Evolutionary conservation across 169 alveolate genomes (phyloP), one percentile per base, ranked within the genome.

Genomic region (Neospora caninum): DNA sequence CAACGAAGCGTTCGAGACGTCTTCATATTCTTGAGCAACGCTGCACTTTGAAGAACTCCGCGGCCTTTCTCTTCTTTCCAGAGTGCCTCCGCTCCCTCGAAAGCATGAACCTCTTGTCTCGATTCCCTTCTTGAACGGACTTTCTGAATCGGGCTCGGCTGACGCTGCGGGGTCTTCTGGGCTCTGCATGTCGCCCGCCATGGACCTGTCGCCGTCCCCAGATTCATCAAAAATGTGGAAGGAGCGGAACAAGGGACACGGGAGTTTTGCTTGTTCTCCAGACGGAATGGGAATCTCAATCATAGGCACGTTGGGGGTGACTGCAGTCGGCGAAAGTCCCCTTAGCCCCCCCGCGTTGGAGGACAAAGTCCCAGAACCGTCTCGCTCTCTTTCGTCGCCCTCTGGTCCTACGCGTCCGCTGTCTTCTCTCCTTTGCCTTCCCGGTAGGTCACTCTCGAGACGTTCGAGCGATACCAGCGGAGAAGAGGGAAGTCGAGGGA

Each of bases 231-330:
- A 78, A 20, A 78, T 38, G 49, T 25, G 86, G 31, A 78, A 38
- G 4, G 86, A 78, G 39, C 86, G 39, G 49, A 29, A n/a, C 86
- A 22, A 4, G 45, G 86, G 45, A n/a, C 86, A 78, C 22, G 86
- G 86, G 29, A 78, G 86, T 20, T 78, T 78, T 78, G 86, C 86
- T n/a, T 78, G 39, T 43, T 38, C 45, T 6, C 86, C 86, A 13
- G 86, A 10, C 10, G 86, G 86, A 78, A 78, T n/a, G 13, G 86
- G 86, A 16, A 78, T 20, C 39, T n/a, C 43, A 7, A 78, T 43
- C 86, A 78, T 13, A n/a, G 86, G 86, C 27, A 78, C 86, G n/a
- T 29, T 38, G 39, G 86, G 86, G 39, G 31, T 9, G 20, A 78
- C 10, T 16, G 42, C 39, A n/a, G 86, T 18, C 86, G 41, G 86